A percentile compares a stretch with the other conserved stretches of the same genome.
Evolutionary conservation across 331 rosid species (phyloP).

Genomic region (Rosa hybrid): DNA sequence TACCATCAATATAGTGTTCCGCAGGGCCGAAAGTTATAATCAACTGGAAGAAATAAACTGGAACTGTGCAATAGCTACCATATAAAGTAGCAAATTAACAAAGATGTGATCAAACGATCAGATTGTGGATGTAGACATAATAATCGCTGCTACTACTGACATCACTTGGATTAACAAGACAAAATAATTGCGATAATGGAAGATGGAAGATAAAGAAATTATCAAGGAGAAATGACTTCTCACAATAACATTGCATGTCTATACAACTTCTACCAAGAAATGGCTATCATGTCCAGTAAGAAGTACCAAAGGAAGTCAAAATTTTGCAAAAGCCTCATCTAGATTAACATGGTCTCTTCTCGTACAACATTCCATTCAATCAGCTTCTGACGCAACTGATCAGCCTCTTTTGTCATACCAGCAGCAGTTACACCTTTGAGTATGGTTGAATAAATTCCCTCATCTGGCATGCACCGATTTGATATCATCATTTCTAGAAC

Average conservation of each 20-base stretch:
- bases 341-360: constrained; percentile 34
- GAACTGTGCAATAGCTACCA: neutral
- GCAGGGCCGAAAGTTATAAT: neutral
- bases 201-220: neutral
- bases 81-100: neutral
- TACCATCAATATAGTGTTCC: neutral
- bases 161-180: neutral
- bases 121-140: neutral
- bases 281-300: constrained; percentile 19
- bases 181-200: neutral
- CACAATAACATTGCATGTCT: constrained; percentile 20
- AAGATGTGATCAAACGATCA: constrained; percentile 2
- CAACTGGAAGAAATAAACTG: neutral
- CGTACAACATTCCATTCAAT: constrained; percentile 56
- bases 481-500: constrained; percentile 74
- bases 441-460: constrained; percentile 48
- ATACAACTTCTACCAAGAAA: constrained; percentile 26
- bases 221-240: constrained; percentile 10
- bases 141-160: neutral
- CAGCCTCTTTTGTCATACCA: constrained; percentile 78
- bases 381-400: constrained; percentile 62
- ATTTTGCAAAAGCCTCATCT: constrained; percentile 29
- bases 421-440: constrained; percentile 59
- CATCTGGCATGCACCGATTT: constrained; percentile 56
- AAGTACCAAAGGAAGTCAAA: constrained; percentile 27